Base-by-base conservation (phyloP, 306 rosid species). In the Vicia faba region DNA sequence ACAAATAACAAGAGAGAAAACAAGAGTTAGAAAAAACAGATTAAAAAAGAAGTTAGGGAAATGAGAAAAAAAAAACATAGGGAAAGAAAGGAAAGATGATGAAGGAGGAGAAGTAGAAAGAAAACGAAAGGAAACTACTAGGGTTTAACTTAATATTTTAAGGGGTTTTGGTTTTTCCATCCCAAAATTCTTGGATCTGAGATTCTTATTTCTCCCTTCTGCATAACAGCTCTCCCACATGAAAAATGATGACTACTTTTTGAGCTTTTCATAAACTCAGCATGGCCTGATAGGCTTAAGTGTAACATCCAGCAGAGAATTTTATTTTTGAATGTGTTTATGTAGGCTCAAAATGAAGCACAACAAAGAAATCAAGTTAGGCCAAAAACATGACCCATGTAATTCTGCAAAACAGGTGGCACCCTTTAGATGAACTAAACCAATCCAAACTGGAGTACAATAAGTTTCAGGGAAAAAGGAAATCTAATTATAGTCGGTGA, bases 191-290 rank as follows among this genome's bases (percentile, higher is more conserved):
- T 68, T 53, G 18, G 43, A 61, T 51, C 25, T 63, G 18, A 53
- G 1, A 5, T 35, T 11, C 12, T 16, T 51, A 45, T 49, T 25
- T 44, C 20, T 12, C 8, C 59, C 14, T 14, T 66, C 66, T 43
- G 38, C 74, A 20, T 43, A 66, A 33, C 66, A 51, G 29, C 31
- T 40, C 14, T 78, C 38, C 14, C 29, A 9, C 50, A 51, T 20
- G 38, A 66, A 28, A 54, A 44, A 2, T n/a, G 39, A 55, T 61
- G 75, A 40, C 66, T 62, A 36, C n/a, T 19, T 45, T 64, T 45
- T 15, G 71, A 40, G 35, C 62, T 29, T 28, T 61, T 13, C 60
- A 59, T 35, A 58, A 54, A 43, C 61, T 68, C 46, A 51, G 62
- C 18, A 41, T 53, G 36, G 61, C 74, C 66, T 53, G 40, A 31